phyloP scores from a whole-genome alignment of 805 yeast genomes.

The Nakazawaea molendinolei region DNA sequence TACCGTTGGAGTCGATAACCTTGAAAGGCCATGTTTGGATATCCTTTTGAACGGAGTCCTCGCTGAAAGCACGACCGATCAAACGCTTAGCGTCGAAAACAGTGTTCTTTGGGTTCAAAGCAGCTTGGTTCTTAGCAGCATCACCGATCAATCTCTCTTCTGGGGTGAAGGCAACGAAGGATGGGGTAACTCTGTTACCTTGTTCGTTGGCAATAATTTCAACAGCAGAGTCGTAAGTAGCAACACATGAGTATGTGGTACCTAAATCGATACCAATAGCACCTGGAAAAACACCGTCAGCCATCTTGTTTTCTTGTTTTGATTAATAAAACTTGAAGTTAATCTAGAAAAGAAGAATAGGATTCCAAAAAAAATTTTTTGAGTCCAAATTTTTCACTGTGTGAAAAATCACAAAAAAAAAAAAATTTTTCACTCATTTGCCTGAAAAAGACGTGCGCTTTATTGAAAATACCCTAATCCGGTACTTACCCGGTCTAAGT shows the following conservation, averaged over 20 bases:
- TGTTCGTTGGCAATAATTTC: constrained; percentile 79
- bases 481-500: too few species aligned
- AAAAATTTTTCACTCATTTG: background rate
- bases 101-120: constrained; percentile 71
- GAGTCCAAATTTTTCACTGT: background rate
- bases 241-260: constrained; percentile 77
- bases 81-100: constrained; percentile 80
- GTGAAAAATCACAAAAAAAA: constrained; percentile 1
- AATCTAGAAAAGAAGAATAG: constrained; percentile 10
- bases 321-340: background rate
- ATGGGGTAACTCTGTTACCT: constrained; percentile 83
- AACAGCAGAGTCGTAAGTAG: constrained; percentile 70
- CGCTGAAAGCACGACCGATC: constrained; percentile 75
- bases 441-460: background rate
- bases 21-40: constrained; percentile 87
- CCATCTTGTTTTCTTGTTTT: constrained; percentile 52
- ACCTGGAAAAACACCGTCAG: constrained; percentile 99
- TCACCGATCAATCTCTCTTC: constrained; percentile 78
- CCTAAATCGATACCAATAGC: constrained; percentile 99
- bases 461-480: background rate
- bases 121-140: constrained; percentile 81
- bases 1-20: constrained; percentile 56
- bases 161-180: constrained; percentile 74
- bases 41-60: constrained; percentile 76
- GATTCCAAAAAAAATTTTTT: background rate